Percentiles rank a stretch among this genome's conserved stretches.
Conservation (phyloP, 805 yeast genomes). For the Helenozyma rhizophorensis region DNA sequence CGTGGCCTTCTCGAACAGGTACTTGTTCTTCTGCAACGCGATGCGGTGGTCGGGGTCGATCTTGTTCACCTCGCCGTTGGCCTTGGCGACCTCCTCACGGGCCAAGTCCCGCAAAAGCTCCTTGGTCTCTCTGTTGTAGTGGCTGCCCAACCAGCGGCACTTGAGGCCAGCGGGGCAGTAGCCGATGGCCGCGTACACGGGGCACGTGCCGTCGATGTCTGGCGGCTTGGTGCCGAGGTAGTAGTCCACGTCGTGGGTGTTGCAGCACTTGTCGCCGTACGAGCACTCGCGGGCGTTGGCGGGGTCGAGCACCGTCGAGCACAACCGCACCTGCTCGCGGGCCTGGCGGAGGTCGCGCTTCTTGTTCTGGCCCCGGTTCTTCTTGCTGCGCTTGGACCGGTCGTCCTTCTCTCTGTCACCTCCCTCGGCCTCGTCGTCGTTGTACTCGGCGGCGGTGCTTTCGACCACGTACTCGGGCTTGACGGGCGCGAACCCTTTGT, state of each 20-base stretch:
- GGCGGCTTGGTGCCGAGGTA: constrained; percentile 63
- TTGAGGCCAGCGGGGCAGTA: constrained; percentile 89
- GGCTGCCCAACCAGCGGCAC: constrained; percentile 86
- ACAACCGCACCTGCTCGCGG: constrained; percentile 60
- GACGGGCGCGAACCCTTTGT: constrained; percentile 69
- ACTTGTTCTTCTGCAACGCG: constrained; percentile 56
- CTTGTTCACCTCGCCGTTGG: constrained; percentile 61
- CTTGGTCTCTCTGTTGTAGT: constrained; percentile 47
- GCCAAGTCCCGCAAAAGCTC: constrained; percentile 43
- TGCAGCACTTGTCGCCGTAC: constrained; percentile 70
- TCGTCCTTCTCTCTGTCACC: constrained; percentile 34
- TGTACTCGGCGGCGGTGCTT: constrained; percentile 42
- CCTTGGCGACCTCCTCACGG: constrained; percentile 25
- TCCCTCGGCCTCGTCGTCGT: constrained; percentile 44
- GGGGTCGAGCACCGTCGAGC: constrained; percentile 61
- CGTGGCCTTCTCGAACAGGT: constrained; percentile 54
- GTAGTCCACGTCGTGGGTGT: constrained; percentile 65
- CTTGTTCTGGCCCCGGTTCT: constrained; percentile 78
- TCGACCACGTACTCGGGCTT: constrained; percentile 64
- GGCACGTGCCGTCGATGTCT: constrained; percentile 78
- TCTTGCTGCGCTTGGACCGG: constrained; percentile 35
- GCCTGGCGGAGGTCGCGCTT: constrained; percentile 69
- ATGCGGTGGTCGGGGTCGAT: constrained; percentile 45
- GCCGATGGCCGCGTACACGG: constrained; percentile 78
- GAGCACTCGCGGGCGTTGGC: constrained; percentile 45